These are phyloP conservation scores for Mycena latifolia DNA, from an alignment of 768 basidiomycete genomes.

Conservation along the genomic window DNA sequence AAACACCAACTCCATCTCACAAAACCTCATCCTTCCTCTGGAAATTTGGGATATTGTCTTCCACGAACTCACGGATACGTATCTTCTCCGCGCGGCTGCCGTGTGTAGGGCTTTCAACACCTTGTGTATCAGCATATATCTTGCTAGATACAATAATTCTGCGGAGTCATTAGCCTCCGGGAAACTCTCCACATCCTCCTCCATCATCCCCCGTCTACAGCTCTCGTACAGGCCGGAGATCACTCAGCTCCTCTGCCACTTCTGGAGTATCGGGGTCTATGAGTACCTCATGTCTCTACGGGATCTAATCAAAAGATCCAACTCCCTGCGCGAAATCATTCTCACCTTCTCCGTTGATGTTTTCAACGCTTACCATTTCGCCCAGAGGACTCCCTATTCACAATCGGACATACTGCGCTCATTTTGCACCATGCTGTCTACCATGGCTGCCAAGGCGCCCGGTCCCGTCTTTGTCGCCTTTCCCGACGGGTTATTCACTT, in stretches of 20 bases:
- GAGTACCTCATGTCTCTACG: neutral
- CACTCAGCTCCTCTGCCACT: neutral
- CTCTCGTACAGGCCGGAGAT: neutral
- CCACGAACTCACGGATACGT: neutral
- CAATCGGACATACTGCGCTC: neutral
- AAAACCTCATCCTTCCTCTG: neutral
- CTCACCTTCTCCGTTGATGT: neutral
- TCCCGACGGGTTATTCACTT: neutral
- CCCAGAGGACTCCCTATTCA: no score
- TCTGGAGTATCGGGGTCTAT: neutral
- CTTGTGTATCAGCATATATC: conserved; percentile 1
- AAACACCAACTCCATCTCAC: neutral
- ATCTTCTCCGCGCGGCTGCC: neutral
- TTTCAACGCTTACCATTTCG: no score
- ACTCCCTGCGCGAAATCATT: neutral
- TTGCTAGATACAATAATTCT: neutral
- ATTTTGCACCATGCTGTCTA: neutral
- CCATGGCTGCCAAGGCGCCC: neutral
- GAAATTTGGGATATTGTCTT: neutral
- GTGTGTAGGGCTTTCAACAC: conserved; percentile 6
- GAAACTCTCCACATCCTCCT: neutral
- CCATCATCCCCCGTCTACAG: neutral
- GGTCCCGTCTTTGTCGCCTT: neutral
- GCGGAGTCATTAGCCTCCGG: neutral
- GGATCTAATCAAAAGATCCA: neutral